A percentile compares a stretch with the other conserved stretches of the same genome.
These are phyloP conservation scores for Talaromyces albobiverticillius DNA, from an alignment of 2,329 filamentous ascomycete genomes.

Conservation along the genomic window DNA sequence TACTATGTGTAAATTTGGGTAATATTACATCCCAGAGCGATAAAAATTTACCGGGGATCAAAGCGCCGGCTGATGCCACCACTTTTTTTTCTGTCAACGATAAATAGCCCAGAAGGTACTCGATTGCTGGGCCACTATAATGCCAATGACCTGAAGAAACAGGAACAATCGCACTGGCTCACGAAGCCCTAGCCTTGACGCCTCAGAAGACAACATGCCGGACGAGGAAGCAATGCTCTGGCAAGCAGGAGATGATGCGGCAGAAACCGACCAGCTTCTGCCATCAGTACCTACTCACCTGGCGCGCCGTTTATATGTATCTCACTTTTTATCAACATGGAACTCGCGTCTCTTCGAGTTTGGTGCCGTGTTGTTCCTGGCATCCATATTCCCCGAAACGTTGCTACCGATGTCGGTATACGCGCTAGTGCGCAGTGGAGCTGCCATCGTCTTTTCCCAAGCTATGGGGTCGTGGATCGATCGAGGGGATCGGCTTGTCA, in stretches of 20 bases:
- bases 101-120: no score
- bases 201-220: neutral
- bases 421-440: conserved; percentile 58
- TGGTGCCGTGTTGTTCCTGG: conserved; percentile 58
- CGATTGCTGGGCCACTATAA: no score
- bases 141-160: no score
- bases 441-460: conserved; percentile 59
- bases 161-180: no score
- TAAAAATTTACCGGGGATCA: neutral
- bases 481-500: conserved; percentile 47
- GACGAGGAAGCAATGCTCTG: neutral
- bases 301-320: conserved; percentile 49
- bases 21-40: neutral
- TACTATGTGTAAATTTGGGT: no score
- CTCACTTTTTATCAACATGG: conserved; percentile 63
- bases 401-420: conserved; percentile 68
- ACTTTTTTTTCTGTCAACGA: no score
- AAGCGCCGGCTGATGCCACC: no score
- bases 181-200: no score
- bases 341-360: conserved; percentile 65
- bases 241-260: neutral
- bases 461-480: conserved; percentile 62
- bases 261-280: neutral
- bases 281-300: neutral
- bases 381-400: conserved; percentile 55